These are phyloP conservation scores for Dioscorea zingiberensis DNA, from an alignment of 106 monocot genomes.

Conservation along the genomic window DNA sequence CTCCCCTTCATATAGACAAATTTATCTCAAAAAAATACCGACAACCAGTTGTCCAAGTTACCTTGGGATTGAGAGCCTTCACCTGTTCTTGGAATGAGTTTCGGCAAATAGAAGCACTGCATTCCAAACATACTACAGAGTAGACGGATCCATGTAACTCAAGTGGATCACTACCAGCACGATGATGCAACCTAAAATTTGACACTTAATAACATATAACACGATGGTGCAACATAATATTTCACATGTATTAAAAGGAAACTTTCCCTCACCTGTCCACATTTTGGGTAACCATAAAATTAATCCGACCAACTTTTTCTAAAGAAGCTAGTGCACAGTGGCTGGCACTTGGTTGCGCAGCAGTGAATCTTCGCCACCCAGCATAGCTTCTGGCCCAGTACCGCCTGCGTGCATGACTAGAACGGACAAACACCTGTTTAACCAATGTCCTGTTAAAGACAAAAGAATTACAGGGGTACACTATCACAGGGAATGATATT, in stretches of 20 bases:
- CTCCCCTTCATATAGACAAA: no score
- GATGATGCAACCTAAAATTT: constrained; percentile 80
- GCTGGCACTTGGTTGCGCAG: constrained; percentile 76
- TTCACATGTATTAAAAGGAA: no score
- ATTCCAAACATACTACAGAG: no score
- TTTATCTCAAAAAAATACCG: no score
- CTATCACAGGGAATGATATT: constrained; percentile 1
- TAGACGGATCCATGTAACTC: constrained; percentile 96
- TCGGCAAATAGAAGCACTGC: no score
- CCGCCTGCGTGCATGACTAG: constrained; percentile 55
- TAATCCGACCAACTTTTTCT: constrained; percentile 81
- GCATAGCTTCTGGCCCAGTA: constrained; percentile 99
- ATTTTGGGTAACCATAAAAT: no score
- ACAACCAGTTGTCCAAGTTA: no score
- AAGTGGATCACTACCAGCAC: constrained; percentile 87
- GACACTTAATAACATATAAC: no score
- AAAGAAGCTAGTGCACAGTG: constrained; percentile 66
- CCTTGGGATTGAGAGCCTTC: no score
- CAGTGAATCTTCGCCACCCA: constrained; percentile 92
- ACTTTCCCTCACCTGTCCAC: no score
- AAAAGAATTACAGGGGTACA: background rate
- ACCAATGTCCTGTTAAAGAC: background rate
- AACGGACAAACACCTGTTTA: constrained; percentile 82
- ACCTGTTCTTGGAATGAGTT: no score
- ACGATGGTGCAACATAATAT: no score